Evolutionary conservation across 805 yeast species (phyloP), one percentile per base, ranked within the genome.

Genomic region (Metschnikowia kunwiensis): DNA sequence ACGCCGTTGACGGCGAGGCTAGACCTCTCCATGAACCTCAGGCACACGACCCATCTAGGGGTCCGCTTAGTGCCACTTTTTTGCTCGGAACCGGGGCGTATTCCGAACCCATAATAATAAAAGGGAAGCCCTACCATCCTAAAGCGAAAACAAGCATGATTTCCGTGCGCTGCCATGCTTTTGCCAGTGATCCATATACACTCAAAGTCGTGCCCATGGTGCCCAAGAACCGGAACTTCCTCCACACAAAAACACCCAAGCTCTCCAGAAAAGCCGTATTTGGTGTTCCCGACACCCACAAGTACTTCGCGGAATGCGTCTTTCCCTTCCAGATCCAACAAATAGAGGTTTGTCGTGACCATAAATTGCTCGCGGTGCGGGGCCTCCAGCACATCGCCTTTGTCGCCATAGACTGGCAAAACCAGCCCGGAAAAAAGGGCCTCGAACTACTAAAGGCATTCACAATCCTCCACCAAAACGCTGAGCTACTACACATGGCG

Each of bases 21-120:
- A 24, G 24, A 9, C 46, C 47, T 14, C 30, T 43, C 22, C 34
- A 22, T n/a, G 40, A 34, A 8, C 24, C 20, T 7, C 13, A 27
- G 13, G 42, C 36, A 18, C 29, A 19, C 23, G 50, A 46, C 18
- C 51, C 51, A 4, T 18, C 27, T 10, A 25, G 21, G 21, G 47
- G 49, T 19, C 29, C 40, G 16, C 34, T 43, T 13, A 34, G 39
- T 3, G 33, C 36, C 21, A 23, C 33, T 1, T 34, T 46, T 7
- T 14, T 13, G 16, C 30, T 42, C 15, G 50, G 50, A 15, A 27
- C 38, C n/a, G 49, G 47, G 8, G 44, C 38, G 7, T 46, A 35
- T 27, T 19, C 45, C 17, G 37, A 36, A 13, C 39, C 29, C 11
- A 22, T 43, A 7, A 14, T 40, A 7, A 13, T 43, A 3, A 19